Base-by-base conservation (phyloP, 139 green algal genomes). In the Micromonas commoda region DNA sequence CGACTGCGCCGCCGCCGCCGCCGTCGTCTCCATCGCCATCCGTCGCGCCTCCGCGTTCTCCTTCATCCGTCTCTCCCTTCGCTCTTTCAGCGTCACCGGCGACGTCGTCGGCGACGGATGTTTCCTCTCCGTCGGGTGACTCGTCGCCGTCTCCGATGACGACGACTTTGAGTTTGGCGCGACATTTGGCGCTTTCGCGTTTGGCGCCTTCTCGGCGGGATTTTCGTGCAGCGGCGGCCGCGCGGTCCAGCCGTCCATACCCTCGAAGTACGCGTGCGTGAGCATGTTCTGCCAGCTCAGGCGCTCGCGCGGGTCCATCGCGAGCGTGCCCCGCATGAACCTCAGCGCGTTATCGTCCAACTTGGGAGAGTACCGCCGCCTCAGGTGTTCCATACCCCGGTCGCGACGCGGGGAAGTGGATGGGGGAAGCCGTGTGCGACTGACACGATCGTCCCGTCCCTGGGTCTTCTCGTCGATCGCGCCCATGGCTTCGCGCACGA, bases 251-350 rank as follows among this genome's bases (percentile, higher is more conserved):
- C 32, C 73, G 4, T 39, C 51, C 54, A 90, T 79, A 1, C 51
- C 61, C 29, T 80, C 77, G 21, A 93, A 87, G 81, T 91, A 93
- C 19, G 88, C 85, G 74, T 93, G 89, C 64, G 32, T 34, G 90
- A 80, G 65, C 77, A 85, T 39, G 87, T 67, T 2, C 63, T 33
- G 52, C 82, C 86, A 57, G 0, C 77, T 88, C 31, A 64, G 37
- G 68, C 64, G 51, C 53, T 53, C n/a, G 39, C 20, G 6, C 28
- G 63, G 57, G 37, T 73, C 45, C 73, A 78, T 68, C 64, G 66
- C n/a, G 0, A 80, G 63, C 31, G 81, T 77, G 70, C 45, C 81
- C 80, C 87, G 89, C 39, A 92, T 82, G 71, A 92, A 91, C 0
- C 73, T 66, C 28, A 91, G 51, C 1, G 85, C 85, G 52, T 90